Evolutionary conservation across 305 asterid genomes (phyloP).

Genomic region (Solanum hybrid): DNA sequence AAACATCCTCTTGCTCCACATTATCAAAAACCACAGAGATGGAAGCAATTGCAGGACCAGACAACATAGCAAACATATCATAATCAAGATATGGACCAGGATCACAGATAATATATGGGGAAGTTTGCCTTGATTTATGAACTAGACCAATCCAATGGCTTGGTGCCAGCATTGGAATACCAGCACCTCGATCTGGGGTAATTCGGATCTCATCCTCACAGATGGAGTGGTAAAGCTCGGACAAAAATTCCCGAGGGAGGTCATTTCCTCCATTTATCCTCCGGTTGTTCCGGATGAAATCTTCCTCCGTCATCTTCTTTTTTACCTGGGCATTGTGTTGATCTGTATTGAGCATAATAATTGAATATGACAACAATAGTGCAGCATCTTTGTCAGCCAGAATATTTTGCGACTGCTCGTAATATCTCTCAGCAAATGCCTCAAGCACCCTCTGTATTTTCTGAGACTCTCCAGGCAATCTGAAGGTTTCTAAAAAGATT

Average conservation of each 20-base stretch:
- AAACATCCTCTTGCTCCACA: slow-evolving; percentile 63
- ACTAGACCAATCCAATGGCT: slow-evolving; percentile 86
- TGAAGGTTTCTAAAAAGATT: slow-evolving; percentile 72
- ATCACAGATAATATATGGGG: slow-evolving; percentile 59
- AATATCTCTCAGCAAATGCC: slow-evolving; percentile 90
- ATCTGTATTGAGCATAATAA: slow-evolving; percentile 89
- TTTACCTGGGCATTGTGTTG: slow-evolving; percentile 92
- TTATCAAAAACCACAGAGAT: slow-evolving; percentile 81
- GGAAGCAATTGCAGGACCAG: slow-evolving; percentile 87
- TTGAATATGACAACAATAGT: slow-evolving; percentile 72
- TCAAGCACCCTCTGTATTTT: slow-evolving; percentile 92
- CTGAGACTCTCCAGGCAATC: slow-evolving; percentile 96
- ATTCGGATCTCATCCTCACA: slow-evolving; percentile 80
- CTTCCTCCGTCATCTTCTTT: slow-evolving; percentile 95
- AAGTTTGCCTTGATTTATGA: slow-evolving; percentile 65
- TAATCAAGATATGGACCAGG: slow-evolving; percentile 56
- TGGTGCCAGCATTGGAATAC: slow-evolving; percentile 37
- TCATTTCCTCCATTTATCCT: slow-evolving; percentile 86
- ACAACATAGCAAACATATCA: slow-evolving; percentile 71
- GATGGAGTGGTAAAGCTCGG: slow-evolving; percentile 78
- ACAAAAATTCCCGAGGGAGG: slow-evolving; percentile 81
- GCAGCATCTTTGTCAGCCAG: slow-evolving; percentile 88
- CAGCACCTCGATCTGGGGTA: slow-evolving; percentile 65
- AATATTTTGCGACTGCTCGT: slow-evolving; percentile 64
- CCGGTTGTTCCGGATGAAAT: slow-evolving; percentile 81